Base-by-base conservation (phyloP, 2,329 filamentous ascomycete species). In the Nemania sp. region DNA sequence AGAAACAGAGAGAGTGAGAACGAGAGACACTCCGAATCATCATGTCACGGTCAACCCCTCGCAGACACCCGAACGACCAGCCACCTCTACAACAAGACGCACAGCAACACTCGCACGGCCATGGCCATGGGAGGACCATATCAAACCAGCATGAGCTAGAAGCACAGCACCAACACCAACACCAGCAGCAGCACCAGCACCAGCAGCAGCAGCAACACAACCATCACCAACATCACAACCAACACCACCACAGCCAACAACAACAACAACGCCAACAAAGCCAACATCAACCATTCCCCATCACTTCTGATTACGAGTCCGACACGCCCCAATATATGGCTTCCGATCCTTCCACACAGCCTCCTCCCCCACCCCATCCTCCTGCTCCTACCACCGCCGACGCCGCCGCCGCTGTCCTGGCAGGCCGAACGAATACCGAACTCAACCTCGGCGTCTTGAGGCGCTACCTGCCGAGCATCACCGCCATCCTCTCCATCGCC, bases 401-500 rank as follows among this genome's bases (percentile, higher is more conserved):
- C 35, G 35, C 35, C 15, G 15, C 35, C 10, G 71, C 81, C 77
- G 53, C 85, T 80, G 53, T 85, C 80, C 66, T 83, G 79, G 78
- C 85, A 77, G 80, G 55, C 74, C 88, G 90, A 66, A 88, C 89
- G 64, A 95, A 93, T 75, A 90, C 89, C 57, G 89, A 96, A 67
- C 87, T 98, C 71, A 98, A 98, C 79, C 83, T 96, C 66, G 82
- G 86, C 50, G 94, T 97, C 40, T 83, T 98, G 37, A 87, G 85
- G 60, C 90, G 92, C 67, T 91, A 97, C 78, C 85, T 91, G 60
- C 90, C 92, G 34, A 83, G 85, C 59, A 86, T 97, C 65, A 80
- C 81, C 60, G 79, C 82, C 54, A 92, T 97, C 72, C 81, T 92
- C 65, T 89, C 90, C 64, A 89, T 95, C 67, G 92, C 92, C 5